Evolutionary conservation across 441 rosid species (phyloP).

Genomic region (Daphne laureola): DNA sequence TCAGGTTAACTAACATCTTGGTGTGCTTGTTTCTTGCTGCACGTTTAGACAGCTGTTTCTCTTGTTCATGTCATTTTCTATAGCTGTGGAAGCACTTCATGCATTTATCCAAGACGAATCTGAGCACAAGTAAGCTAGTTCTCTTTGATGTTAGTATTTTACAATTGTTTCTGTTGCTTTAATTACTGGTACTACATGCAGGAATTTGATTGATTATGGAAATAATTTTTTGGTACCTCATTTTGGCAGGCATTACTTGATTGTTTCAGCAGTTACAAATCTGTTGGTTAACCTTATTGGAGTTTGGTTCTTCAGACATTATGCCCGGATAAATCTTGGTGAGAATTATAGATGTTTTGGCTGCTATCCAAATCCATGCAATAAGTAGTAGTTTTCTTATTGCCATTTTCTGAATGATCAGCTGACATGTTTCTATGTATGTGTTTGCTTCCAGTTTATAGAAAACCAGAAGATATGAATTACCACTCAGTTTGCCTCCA

Average conservation of each 20-base stretch:
- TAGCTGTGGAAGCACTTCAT: constrained; percentile 97
- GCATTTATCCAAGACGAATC: constrained; percentile 98
- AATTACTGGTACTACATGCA: neutral
- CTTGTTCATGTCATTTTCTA: constrained; percentile 94
- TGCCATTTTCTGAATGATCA: neutral
- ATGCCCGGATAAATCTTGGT: constrained; percentile 89
- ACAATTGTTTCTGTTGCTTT: constrained; percentile 3
- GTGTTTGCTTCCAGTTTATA: constrained; percentile 54
- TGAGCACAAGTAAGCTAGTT: constrained; percentile 78
- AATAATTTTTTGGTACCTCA: constrained; percentile 11
- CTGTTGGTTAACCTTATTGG: constrained; percentile 87
- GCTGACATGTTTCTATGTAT: constrained; percentile 4
- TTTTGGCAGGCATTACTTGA: constrained; percentile 81
- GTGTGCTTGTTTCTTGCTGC: constrained; percentile 45
- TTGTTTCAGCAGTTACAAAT: constrained; percentile 93
- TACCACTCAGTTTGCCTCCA: constrained; percentile 91
- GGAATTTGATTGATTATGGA: neutral
- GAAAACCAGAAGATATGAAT: constrained; percentile 96
- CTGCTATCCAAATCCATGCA: neutral
- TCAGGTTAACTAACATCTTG: constrained; percentile 32
- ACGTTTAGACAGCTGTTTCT: constrained; percentile 98
- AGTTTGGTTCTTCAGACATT: constrained; percentile 93
- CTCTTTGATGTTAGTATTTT: constrained; percentile 11
- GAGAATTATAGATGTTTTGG: constrained; percentile 18
- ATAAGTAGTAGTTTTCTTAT: neutral